Conservation (phyloP, 495 filamentous ascomycete species). For the Jackrogersella multiformis region DNA sequence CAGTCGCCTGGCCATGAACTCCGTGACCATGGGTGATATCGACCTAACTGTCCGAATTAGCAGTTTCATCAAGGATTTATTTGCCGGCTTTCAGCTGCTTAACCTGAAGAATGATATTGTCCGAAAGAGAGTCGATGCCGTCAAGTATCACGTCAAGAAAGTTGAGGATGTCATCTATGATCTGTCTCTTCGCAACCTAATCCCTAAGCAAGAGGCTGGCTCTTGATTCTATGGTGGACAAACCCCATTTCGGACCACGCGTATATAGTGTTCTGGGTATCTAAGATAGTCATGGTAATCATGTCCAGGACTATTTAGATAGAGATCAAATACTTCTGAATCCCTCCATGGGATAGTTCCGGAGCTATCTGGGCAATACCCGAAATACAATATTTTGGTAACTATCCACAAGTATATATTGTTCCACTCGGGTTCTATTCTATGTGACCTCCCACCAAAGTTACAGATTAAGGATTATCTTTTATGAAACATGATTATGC, state of each 20-base stretch:
- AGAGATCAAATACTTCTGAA: no score
- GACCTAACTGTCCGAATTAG: conserved; percentile 83
- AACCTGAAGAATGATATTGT: conserved; percentile 96
- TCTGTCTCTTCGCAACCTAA: conserved; percentile 82
- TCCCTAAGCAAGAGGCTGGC: conserved; percentile 57
- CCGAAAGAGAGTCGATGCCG: conserved; percentile 85
- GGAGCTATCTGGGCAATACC: not conserved
- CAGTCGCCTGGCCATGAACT: conserved; percentile 91
- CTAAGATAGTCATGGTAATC: not conserved
- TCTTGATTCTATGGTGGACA: not conserved
- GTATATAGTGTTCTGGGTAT: not conserved
- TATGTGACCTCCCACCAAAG: no score
- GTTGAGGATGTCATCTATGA: conserved; percentile 99
- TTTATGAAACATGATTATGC: not conserved
- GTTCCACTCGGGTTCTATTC: no score
- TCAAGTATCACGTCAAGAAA: conserved; percentile 98
- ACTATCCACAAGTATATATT: no score
- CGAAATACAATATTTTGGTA: not conserved
- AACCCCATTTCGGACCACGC: not conserved
- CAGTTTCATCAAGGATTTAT: conserved; percentile 92
- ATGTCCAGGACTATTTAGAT: not conserved
- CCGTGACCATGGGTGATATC: conserved; percentile 91
- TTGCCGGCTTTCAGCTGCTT: conserved; percentile 93
- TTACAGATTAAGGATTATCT: no score
- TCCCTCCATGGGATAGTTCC: no score